Base-by-base conservation (phyloP, 2,329 filamentous ascomycete genomes). In the Pestalotiopsis fici region DNA sequence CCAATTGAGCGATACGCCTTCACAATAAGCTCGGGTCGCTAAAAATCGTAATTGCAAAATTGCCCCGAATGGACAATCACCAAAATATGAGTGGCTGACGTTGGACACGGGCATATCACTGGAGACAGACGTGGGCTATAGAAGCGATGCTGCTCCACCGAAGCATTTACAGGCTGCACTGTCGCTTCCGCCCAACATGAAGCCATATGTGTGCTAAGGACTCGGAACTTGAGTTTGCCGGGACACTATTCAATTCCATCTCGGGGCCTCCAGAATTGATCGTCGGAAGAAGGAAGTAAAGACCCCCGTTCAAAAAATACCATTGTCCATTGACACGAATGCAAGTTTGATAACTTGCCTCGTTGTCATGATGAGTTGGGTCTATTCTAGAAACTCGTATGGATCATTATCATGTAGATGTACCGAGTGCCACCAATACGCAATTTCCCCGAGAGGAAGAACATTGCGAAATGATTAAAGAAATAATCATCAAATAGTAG, bases 371-470 rank as follows among this genome's bases (percentile, higher is more conserved):
- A 57, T 13, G 23, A 15, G 12, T 4, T 13, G 7, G 23, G 11
- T 13, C 9, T 3, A 27, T 25, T 27, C 13, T 23, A 27, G 55
- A 31, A 27, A n/a, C n/a, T n/a, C n/a, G n/a, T n/a, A n/a, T n/a
- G n/a, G n/a, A n/a, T n/a, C n/a, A 15, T 28, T 15, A 27, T 1
- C 2, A 15, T 4, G 3, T n/a, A 28, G n/a, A 74, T 77, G 71
- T 78, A 72, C 73, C 75, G 73, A 25, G 67, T 71, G 72, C 74
- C 70, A 68, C 75, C 74, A 70, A 65, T 67, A 68, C 65, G 74
- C 71, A 72, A 73, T 71, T 68, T 68, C 71, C 70, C 70, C 65
- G 57, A 66, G 37, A 57, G 68, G 66, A 68, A 65, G 66, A 69
- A 65, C 68, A 72, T 69, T 71, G 71, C 73, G 69, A 64, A 64